Conservation (phyloP, 352 stramenopile species). For the Globisporangium uncinulatum region DNA sequence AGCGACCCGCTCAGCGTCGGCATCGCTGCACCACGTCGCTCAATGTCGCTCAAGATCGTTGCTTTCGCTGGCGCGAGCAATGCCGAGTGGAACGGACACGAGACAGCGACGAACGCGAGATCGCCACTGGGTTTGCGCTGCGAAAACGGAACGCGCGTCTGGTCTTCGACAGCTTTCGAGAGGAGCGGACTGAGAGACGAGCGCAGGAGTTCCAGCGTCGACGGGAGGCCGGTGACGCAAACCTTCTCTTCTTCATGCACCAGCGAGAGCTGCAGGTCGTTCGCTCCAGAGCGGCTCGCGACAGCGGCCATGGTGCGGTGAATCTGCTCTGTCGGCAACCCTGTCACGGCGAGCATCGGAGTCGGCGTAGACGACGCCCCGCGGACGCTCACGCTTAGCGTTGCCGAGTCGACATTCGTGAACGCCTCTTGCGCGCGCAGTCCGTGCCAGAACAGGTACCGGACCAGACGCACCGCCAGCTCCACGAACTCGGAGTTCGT, state of each 20-base stretch:
- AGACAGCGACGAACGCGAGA: slow-evolving; percentile 55
- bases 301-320: slow-evolving; percentile 43
- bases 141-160: slow-evolving; percentile 77
- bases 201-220: slow-evolving; percentile 49
- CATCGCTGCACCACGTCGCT: slow-evolving; percentile 25
- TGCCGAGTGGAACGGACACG: slow-evolving; percentile 72
- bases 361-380: slow-evolving; percentile 19
- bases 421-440: slow-evolving; percentile 65
- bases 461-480: slow-evolving; percentile 39
- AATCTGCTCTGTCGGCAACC: slow-evolving; percentile 50
- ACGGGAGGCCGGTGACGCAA: slow-evolving; percentile 64
- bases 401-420: slow-evolving; percentile 13
- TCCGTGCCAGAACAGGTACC: slow-evolving; percentile 84
- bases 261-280: slow-evolving; percentile 67
- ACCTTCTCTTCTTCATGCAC: slow-evolving; percentile 56
- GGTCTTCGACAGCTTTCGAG: slow-evolving; percentile 45
- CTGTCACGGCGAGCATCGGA: slow-evolving; percentile 71
- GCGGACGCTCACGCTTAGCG: background rate
- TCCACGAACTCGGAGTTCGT: slow-evolving; percentile 43
- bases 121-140: slow-evolving; percentile 63
- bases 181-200: slow-evolving; percentile 40
- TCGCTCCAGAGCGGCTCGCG: slow-evolving; percentile 32
- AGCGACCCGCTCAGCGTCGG: slow-evolving; percentile 33
- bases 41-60: slow-evolving; percentile 41
- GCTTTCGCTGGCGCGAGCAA: slow-evolving; percentile 36